Evolutionary conservation across 108 stramenopile genomes (phyloP), one percentile per base, ranked within the genome.

Genomic region (Nitzschia sp.): DNA sequence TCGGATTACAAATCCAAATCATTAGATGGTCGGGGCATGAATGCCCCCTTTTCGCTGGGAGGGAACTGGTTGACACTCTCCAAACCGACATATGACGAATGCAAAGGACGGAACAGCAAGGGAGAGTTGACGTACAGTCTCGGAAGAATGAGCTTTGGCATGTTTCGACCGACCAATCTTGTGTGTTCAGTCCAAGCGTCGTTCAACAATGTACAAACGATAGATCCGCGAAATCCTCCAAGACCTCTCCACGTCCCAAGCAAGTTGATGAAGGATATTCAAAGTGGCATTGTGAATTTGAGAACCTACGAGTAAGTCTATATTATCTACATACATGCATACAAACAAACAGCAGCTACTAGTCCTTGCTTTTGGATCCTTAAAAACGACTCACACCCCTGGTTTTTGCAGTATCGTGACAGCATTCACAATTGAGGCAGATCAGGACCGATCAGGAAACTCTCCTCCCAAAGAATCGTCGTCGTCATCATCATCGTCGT

Each of bases 41-140:
- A 38, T 3, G 23, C 46, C 17, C 58, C 36, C 9, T 45, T 34
- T 53, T 19, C 46, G 23, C 57, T 67, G 4, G 80, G 85, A 38
- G 90, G 87, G 11, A 76, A 63, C 30, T 92, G 90, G 90, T 34
- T 85, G 26, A 85, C 86, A 22, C 75, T 92, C 59, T 87, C 85
- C 19, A 76, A 83, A 32, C 79, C 83, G 21, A 71, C 75, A 33
- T 80, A 58, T 45, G 50, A 66, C 13, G 79, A 74, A 35, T 80
- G 81, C 67, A 61, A 82, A 30, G 90, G 87, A 19, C 63, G 35
- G 11, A 88, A 89, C 52, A 54, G 60, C 13, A 47, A 87, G n/a
- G 87, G 86, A 16, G 84, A 88, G 9, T 56, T 54, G n/a, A 50
- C 81, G 31, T 92, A 85, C 68, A 79, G 84, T 8, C 58, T 92